Evolutionary conservation across 2,329 filamentous ascomycete species (phyloP), one percentile per base, ranked within the genome.

Genomic region (Decorospora gaudefroyi): DNA sequence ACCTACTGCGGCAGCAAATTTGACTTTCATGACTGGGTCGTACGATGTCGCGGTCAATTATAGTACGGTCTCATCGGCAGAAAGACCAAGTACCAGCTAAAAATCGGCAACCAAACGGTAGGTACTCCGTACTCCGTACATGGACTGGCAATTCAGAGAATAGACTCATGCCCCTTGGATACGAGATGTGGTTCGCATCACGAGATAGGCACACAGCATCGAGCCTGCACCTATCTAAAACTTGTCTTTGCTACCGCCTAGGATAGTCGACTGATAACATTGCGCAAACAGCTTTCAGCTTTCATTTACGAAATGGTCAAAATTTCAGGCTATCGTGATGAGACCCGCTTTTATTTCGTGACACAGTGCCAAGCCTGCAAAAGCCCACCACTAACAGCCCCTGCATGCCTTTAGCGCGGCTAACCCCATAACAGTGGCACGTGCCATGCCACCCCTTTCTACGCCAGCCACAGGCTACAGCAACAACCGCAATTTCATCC

Each of bases 191-290:
- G 51, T 86, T 39, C 79, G 72, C 54, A 75, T 86, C 46, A 74
- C 80, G 3, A 83, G 84, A 0, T 71, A 56, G 19, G 77, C 84
- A 0, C 73, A 85, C 64, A 83, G 84, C 0, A 70, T 73, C 17
- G 85, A 88, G 70, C 76, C 76, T 8, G 85, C 85, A 37, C 82
- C 85, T 4, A 40, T 88, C 49, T 85, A 88, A 69, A 88, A 88
- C 64, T 67, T 88, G 28, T 77, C 78, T 3, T 68, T 88, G 34
- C 61, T 88, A 45, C 84, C 84, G 0, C 57, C 66, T 3, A 82
- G 81, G 0, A 64, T 81, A 16, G 71, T 82, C 10, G 82, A 85
- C 63, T 85, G 69, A 56, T 22, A 18, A n/a, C 4, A 8, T n/a
- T 10, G 26, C 17, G 28, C 19, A 31, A 27, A 16, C 18, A 27